These are phyloP conservation scores for Naegleria gruberi DNA, from an alignment of 208 protist species.

Conservation along the genomic window DNA sequence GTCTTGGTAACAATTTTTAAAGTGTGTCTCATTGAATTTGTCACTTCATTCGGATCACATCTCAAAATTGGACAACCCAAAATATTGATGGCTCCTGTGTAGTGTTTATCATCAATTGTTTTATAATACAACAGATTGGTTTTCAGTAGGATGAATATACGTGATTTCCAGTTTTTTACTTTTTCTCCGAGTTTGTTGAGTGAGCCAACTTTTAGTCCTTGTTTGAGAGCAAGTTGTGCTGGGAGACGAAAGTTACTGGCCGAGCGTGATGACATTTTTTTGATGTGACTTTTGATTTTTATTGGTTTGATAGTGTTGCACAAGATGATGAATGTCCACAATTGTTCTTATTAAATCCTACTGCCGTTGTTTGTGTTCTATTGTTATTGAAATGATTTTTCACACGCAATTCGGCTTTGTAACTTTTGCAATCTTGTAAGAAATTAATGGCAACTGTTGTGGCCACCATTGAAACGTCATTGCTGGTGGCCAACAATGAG, in stretches of 20 bases:
- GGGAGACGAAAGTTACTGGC: neutral
- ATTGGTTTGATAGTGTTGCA: too few species aligned
- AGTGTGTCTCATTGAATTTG: neutral
- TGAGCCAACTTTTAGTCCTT: neutral
- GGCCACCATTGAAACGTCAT: too few species aligned
- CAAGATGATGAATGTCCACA: too few species aligned
- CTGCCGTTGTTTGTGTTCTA: too few species aligned
- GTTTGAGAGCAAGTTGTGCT: neutral
- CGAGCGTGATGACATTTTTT: too few species aligned
- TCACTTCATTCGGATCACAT: neutral
- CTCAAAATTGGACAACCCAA: neutral
- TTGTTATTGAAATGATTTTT: too few species aligned
- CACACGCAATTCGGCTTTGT: too few species aligned
- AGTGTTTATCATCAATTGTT: neutral
- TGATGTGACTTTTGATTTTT: too few species aligned
- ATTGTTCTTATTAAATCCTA: too few species aligned
- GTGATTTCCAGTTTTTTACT: neutral
- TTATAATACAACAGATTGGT: neutral
- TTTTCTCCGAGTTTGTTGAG: neutral
- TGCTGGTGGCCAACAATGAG: too few species aligned
- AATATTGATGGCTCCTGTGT: neutral
- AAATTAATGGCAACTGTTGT: too few species aligned
- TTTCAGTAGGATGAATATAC: neutral
- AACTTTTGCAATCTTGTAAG: too few species aligned
- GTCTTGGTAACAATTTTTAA: neutral